A percentile compares a stretch with the other conserved stretches of the same genome.
These are phyloP conservation scores for Candida dajiaensis DNA, from an alignment of 805 yeast species.

Conservation along the genomic window DNA sequence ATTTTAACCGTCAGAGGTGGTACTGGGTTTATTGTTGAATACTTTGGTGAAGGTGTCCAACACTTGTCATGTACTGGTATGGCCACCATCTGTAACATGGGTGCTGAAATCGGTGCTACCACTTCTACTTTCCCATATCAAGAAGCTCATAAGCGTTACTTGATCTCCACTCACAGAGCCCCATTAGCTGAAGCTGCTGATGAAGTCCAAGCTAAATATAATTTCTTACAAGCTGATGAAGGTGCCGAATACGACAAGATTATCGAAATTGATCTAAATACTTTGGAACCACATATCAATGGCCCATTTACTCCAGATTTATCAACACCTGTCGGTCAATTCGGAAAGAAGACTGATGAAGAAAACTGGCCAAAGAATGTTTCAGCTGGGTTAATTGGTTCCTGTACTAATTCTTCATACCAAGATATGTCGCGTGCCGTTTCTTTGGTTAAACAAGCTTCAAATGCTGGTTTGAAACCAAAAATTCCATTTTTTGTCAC, in stretches of 20 bases:
- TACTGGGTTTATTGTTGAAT: conserved; percentile 93
- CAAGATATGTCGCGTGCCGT: conserved; percentile 98
- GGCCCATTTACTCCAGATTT: conserved; percentile 99
- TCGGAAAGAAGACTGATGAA: conserved; percentile 61
- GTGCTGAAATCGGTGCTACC: conserved; percentile 99
- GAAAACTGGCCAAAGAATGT: conserved; percentile 85
- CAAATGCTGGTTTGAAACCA: conserved; percentile 79
- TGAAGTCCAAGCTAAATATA: conserved; percentile 45
- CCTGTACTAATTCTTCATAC: conserved; percentile 97
- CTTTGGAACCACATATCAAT: conserved; percentile 90
- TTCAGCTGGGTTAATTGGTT: conserved; percentile 93
- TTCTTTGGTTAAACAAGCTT: conserved; percentile 84
- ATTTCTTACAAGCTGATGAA: conserved; percentile 74
- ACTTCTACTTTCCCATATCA: conserved; percentile 96
- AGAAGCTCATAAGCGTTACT: conserved; percentile 69
- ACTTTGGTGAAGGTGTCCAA: conserved; percentile 92
- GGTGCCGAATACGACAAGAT: conserved; percentile 90
- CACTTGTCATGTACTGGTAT: conserved; percentile 93
- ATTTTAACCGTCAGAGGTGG: conserved; percentile 94
- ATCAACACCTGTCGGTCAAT: conserved; percentile 84
- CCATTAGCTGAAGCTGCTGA: conserved; percentile 80
- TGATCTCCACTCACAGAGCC: conserved; percentile 77
- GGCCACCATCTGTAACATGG: conserved; percentile 99
- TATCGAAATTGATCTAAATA: conserved; percentile 80
- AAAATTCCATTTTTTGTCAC: conserved; percentile 90